Base-by-base conservation (phyloP, 257 asterid genomes). In the Nicotiana otophora region DNA sequence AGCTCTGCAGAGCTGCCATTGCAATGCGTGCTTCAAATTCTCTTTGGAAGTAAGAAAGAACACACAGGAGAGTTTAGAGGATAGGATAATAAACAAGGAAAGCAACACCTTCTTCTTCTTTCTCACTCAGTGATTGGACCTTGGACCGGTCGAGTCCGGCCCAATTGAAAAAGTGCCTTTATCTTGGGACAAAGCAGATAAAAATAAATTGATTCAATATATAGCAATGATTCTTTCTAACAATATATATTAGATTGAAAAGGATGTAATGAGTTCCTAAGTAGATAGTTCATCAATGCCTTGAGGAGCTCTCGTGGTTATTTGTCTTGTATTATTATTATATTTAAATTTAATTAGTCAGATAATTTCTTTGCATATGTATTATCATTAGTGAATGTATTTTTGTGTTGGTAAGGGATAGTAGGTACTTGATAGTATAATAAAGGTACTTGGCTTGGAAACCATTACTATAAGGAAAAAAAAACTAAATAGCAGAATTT, bases 1-100 rank as follows among this genome's bases (percentile, higher is more conserved):
- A 90, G 91, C 89, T 89, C 86, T 88, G 97, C 10, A 96, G 91
- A 76, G 93, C 89, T 69, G 94, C 97, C 93, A 90, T 86, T 83
- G 88, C 58, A 46, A 20, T 5, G 5, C 20, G 34, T 72, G 3
- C 20, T 72, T 11, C 78, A 39, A 70, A 46, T 72, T 60, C 78
- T n/a, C 20, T 42, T 5, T n/a, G 5, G 58, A n/a, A 34, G 7
- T 14, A 34, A 36, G 55, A 36, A 69, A 19, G 7, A 10, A 70
- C 31, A 68, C 77, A 9, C 17, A 69, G 57, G 10, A 0, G 58
- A 70, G 20, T 72, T 1, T 42, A 2, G 51, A 42, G 61, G 79
- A 72, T 72, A 72, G 79, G 79, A 72, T 72, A 72, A 72, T 42
- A 20, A 42, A 53, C 58, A 0, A 9, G 55, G 12, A 69, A 36